Evolutionary conservation across 495 filamentous ascomycete genomes (phyloP).

Genomic region (Penicillium cataractarum): DNA sequence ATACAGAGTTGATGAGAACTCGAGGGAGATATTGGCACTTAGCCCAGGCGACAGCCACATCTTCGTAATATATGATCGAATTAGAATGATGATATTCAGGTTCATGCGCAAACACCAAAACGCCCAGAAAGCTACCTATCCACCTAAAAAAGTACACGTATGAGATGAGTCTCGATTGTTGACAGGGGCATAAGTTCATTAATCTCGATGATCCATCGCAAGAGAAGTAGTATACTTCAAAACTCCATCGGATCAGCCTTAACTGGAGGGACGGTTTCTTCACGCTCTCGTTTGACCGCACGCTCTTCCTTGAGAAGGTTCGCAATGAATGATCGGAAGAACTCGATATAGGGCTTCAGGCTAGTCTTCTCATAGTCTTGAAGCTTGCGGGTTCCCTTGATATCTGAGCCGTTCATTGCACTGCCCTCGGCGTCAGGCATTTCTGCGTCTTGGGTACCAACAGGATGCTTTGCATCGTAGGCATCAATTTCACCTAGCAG

Average conservation of each 20-base stretch:
- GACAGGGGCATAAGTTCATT: slow-evolving; percentile 24
- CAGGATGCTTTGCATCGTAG: slow-evolving; percentile 58
- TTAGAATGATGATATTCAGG: background rate
- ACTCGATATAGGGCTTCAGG: slow-evolving; percentile 88
- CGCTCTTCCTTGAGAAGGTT: slow-evolving; percentile 80
- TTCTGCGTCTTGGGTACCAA: slow-evolving; percentile 33
- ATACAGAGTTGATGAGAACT: background rate
- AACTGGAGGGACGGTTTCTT: slow-evolving; percentile 51
- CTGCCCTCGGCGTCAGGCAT: slow-evolving; percentile 45
- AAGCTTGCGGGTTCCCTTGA: slow-evolving; percentile 49
- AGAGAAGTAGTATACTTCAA: slow-evolving; percentile 19
- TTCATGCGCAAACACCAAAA: background rate
- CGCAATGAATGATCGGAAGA: slow-evolving; percentile 80
- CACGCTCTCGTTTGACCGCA: slow-evolving; percentile 70
- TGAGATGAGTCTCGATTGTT: background rate
- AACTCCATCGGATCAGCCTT: slow-evolving; percentile 60
- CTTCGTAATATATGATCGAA: background rate
- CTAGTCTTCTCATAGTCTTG: slow-evolving; percentile 97
- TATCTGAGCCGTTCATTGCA: slow-evolving; percentile 39
- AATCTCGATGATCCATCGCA: slow-evolving; percentile 2
- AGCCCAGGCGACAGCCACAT: background rate
- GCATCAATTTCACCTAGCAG: slow-evolving; percentile 80
- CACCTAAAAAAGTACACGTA: background rate
- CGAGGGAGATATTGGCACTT: background rate
- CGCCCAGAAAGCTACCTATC: slow-evolving; percentile 1